Percentiles rank a stretch among this genome's conserved stretches.
phyloP scores from a whole-genome alignment of 106 monocot species.

The Phalaenopsis equestris region DNA sequence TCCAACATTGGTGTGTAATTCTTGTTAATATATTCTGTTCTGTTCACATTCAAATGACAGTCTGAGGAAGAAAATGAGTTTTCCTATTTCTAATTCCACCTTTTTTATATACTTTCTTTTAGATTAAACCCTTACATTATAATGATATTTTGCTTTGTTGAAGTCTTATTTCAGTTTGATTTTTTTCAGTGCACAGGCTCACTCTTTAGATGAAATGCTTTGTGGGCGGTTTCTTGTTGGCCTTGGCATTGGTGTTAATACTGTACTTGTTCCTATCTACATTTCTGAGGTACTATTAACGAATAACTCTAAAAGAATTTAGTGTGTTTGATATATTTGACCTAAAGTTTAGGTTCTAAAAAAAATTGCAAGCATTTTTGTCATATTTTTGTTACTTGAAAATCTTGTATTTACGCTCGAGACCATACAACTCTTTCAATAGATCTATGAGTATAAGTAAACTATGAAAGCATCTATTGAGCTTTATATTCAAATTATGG shows the following conservation, averaged over 20 bases:
- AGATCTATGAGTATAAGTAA: neutral
- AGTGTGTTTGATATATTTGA: neutral
- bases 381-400: neutral
- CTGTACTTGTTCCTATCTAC: slow-evolving; percentile 78
- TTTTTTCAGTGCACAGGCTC: slow-evolving; percentile 67
- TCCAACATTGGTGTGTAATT: neutral
- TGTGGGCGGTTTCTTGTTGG: slow-evolving; percentile 88
- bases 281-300: slow-evolving; percentile 62
- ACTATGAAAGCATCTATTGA: neutral
- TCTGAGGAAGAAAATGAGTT: neutral
- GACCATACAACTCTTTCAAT: neutral
- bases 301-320: neutral
- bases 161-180: neutral
- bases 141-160: neutral
- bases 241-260: slow-evolving; percentile 86
- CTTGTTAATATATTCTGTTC: neutral
- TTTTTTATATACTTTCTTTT: neutral
- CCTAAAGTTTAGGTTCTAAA: too few species aligned
- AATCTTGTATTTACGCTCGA: neutral
- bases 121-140: neutral
- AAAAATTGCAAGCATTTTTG: neutral
- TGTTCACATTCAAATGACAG: neutral
- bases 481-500: neutral
- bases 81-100: neutral
- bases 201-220: slow-evolving; percentile 76